Evolutionary conservation across 192 early-diverging fungal species (phyloP), one percentile per base, ranked within the genome.

Genomic region (Endogone sp.): DNA sequence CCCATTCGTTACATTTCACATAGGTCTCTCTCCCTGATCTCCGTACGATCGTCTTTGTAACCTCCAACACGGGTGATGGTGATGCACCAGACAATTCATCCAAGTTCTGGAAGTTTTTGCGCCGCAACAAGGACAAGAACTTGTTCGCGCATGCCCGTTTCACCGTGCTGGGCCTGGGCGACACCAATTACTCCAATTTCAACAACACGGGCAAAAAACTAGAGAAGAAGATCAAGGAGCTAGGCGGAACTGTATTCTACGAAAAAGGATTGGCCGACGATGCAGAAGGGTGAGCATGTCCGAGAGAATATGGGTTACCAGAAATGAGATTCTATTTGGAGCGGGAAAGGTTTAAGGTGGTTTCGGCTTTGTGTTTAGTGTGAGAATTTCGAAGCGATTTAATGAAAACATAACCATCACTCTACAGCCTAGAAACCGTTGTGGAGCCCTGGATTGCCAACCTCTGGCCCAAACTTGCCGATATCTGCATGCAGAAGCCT

Each of bases 101-200:
- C 11, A 93, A 93, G 72, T 97, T 97, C 75, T 96, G 91, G 89
- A 81, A 94, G 4, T 90, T 85, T 57, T 71, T 96, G 31, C 85
- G 94, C 31, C 86, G 88, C 55, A 82, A 90, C n/a, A 89, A 88
- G 62, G 82, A 87, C 6, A 84, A 85, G 24, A 74, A 79, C 0
- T 89, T 85, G 59, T 81, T 90, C 23, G 72, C 77, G 3, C 79
- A 87, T 28, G 73, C 77, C n/a, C 65, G 76, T 58, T 71, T 79
- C 56, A 65, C 81, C 22, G 70, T 82, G 11, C 79, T 84, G 13
- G 94, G 94, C 4, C 83, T 98, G 25, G 96, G 96, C 20, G 96
- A 98, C 69, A 95, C 94, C 21, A 97, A 98, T 73, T 98, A 97
- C 75, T 84, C 86, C 60, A 95, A 97, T 74, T 98, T 97, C 75